Conservation (phyloP, 257 asterid genomes). For the Solanum sejunctum region DNA sequence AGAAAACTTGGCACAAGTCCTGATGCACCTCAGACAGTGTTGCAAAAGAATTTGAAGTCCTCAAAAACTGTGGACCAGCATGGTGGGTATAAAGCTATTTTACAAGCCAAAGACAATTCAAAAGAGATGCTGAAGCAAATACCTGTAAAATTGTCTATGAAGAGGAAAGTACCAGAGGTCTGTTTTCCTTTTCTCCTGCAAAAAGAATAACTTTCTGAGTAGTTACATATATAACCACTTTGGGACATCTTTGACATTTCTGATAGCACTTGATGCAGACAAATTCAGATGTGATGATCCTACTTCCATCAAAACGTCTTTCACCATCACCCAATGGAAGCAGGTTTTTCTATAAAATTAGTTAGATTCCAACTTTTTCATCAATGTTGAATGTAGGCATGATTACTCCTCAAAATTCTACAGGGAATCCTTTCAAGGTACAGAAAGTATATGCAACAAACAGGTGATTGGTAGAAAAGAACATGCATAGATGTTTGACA, state of each 20-base stretch:
- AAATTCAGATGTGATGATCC: slow-evolving; percentile 17
- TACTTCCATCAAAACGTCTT: slow-evolving; percentile 54
- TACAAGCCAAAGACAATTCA: slow-evolving; percentile 10
- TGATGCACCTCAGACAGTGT: slow-evolving; percentile 22
- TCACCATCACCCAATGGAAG: slow-evolving; percentile 24
- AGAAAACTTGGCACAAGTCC: slow-evolving; percentile 32
- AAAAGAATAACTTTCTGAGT: background rate
- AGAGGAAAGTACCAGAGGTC: slow-evolving; percentile 67
- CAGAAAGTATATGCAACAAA: slow-evolving; percentile 23
- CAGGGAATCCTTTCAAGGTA: slow-evolving; percentile 37
- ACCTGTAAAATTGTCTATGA: slow-evolving; percentile 27
- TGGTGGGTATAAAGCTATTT: slow-evolving; percentile 11
- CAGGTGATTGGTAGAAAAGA: slow-evolving; percentile 30
- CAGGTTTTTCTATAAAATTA: slow-evolving; percentile 31
- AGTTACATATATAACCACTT: background rate
- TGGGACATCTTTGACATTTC: background rate
- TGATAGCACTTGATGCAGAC: slow-evolving; percentile 21
- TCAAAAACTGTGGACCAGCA: slow-evolving; percentile 24
- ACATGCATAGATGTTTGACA: background rate
- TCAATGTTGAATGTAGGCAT: background rate
- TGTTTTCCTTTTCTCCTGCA: background rate
- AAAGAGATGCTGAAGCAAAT: slow-evolving; percentile 21
- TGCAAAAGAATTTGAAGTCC: slow-evolving; percentile 20
- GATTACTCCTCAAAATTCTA: slow-evolving; percentile 17
- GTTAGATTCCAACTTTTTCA: background rate